phyloP scores from a whole-genome alignment of 257 asterid species.

The Penstemon barbatus region DNA sequence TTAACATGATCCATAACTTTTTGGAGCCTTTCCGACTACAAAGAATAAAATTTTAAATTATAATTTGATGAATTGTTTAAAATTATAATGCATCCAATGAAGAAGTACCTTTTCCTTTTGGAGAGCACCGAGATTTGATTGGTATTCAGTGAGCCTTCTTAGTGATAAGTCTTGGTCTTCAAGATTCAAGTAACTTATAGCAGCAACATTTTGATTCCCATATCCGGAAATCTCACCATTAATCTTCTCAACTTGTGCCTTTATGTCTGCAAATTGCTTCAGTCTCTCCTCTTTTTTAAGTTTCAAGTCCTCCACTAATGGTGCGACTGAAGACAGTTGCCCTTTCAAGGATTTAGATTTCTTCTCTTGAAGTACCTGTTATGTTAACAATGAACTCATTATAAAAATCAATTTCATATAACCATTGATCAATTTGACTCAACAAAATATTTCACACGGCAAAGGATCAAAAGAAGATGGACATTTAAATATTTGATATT shows the following conservation, averaged over 20 bases:
- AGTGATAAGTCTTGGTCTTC: constrained; percentile 79
- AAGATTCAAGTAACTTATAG: constrained; percentile 43
- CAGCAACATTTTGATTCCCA: constrained; percentile 39
- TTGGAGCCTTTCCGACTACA: constrained; percentile 83
- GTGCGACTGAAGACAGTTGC: too few relatives aligned
- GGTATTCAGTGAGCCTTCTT: constrained; percentile 79
- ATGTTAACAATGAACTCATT: too few relatives aligned
- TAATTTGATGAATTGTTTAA: not conserved
- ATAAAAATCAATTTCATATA: too few relatives aligned
- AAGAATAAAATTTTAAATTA: constrained; percentile 26
- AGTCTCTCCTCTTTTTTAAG: too few relatives aligned
- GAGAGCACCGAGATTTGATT: constrained; percentile 65
- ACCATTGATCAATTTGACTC: too few relatives aligned
- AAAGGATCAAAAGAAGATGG: too few relatives aligned
- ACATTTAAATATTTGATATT: too few relatives aligned
- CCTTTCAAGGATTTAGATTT: too few relatives aligned
- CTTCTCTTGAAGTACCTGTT: too few relatives aligned
- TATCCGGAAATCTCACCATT: constrained; percentile 71
- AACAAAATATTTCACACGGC: too few relatives aligned
- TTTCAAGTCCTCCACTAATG: too few relatives aligned
- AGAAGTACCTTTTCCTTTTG: constrained; percentile 83
- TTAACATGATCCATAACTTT: constrained; percentile 75
- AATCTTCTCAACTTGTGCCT: constrained; percentile 83
- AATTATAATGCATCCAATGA: too few relatives aligned
- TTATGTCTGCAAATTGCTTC: constrained; percentile 76